Base-by-base conservation (phyloP, 2,329 filamentous ascomycete genomes). In the Colletotrichum sp. region DNA sequence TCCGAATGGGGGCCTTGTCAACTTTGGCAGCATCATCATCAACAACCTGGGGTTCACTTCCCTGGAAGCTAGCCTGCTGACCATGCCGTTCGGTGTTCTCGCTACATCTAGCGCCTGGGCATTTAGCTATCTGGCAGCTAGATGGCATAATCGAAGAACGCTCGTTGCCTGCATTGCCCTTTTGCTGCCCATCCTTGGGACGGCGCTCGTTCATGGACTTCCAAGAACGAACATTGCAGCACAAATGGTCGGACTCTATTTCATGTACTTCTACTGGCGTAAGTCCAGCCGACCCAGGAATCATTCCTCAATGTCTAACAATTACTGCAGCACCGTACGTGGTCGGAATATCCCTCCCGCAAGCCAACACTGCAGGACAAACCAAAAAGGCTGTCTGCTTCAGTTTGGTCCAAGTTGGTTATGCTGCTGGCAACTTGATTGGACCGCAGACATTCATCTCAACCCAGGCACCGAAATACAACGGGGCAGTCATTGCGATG, bases 1-100 rank as follows among this genome's bases (percentile, higher is more conserved):
- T 28, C 90, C 91, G 32, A 93, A 92, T 76, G 91, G 91, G 18
- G 91, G 91, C n/a, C 90, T 90, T 1, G 88, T 90, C 78, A 90
- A 87, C 77, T 92, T 92, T 69, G 77, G 77, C 9, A 81, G 78
- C 2, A 57, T 83, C 32, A 81, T 84, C 8, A 81, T 84, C 49
- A 80, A 83, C 32, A 82, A 86, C 0, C 84, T 88, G 30, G 87
- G 87, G 3, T 88, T 86, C 78, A 82, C 81, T 0, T 82, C 84
- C 0, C 81, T 86, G 60, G 80, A 82, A 32, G 83, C 81, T 5
- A 83, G 81, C 6, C 80, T 86, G 3, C 79, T 85, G 3, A 59
- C 80, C 9, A 81, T 82, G 77, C 80, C 80, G 1, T 81, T 80
- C 0, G 81, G 82, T 13, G 80, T 84, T 70, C 79, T 84, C 39